phyloP scores from a whole-genome alignment of 2,329 filamentous ascomycete genomes.

The Xylariaceae sp. region DNA sequence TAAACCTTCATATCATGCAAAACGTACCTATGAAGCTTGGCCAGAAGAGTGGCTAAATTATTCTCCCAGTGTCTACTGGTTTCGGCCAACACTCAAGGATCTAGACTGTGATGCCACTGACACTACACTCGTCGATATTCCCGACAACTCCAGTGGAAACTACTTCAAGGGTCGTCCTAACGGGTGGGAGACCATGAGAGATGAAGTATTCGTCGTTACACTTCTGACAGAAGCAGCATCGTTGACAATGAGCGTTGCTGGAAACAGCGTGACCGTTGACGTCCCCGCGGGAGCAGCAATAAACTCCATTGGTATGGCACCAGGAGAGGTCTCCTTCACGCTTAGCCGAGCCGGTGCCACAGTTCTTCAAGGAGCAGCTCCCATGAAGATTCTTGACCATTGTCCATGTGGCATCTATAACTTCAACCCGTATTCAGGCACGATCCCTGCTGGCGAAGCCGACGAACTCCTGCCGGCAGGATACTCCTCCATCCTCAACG shows the following conservation, averaged over 20 bases:
- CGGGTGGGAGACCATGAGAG: conserved; percentile 44
- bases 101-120: conserved; percentile 49
- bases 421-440: conserved; percentile 52
- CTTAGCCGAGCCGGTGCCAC: conserved; percentile 38
- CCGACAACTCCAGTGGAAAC: conserved; percentile 44
- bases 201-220: conserved; percentile 49
- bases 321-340: conserved; percentile 43
- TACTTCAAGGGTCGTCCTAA: conserved; percentile 49
- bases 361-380: conserved; percentile 42
- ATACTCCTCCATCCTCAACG: conserved; percentile 26
- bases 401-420: conserved; percentile 53
- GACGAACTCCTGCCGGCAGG: conserved; percentile 36
- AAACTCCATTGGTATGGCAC: conserved; percentile 42
- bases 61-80: conserved; percentile 43
- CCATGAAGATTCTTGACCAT: conserved; percentile 44
- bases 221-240: conserved; percentile 42
- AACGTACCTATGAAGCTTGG: background rate
- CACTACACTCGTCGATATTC: conserved; percentile 39
- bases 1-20: background rate
- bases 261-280: conserved; percentile 38
- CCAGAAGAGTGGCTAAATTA: background rate
- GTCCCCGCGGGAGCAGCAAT: conserved; percentile 43
- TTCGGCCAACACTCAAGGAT: conserved; percentile 43
- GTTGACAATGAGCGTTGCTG: conserved; percentile 42
- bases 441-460: conserved; percentile 36